Evolutionary conservation across 2,329 filamentous ascomycete species (phyloP), one percentile per base, ranked within the genome.

Genomic region (Aurifilum marmelostoma): DNA sequence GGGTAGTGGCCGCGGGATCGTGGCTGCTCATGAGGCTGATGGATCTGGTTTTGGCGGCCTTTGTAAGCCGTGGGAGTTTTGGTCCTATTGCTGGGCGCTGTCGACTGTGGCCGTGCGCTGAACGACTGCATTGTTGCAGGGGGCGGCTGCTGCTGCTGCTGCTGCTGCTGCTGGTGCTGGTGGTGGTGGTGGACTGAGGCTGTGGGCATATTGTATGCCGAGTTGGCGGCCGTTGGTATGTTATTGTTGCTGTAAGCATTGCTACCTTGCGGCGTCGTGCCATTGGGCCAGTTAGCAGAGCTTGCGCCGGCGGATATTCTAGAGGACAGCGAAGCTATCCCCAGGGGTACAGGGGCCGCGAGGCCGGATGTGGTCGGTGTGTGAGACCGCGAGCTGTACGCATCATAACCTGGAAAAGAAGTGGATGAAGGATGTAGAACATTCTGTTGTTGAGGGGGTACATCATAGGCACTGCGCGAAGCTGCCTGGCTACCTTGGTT

Each of bases 401-500:
- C 70, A 66, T 75, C 73, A 59, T 76, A 76, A 8, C 71, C 71
- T 5, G 75, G 50, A 37, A 76, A 75, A 1, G 75, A 73, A 34
- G 69, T 64, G 21, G 73, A 59, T 7, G 62, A 65, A 43, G 66
- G 69, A 5, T 43, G n/a, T 54, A 52, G 61, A 29, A 32, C 70
- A 54, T 43, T 72, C 34, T 74, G 75, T n/a, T 76, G 78, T n/a
- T 76, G 78, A n/a, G 76, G 71, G 66, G 78, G 77, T 12, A 80
- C 77, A 61, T 83, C 74, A 62, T 76, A 76, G 1, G 70, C 69
- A 27, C 73, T 66, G 2, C 67, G 67, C 72, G 71, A 79, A 75
- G 9, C 74, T 8, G 75, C 62, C 62, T 72, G 50, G 32, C 72
- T 69, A 12, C 71, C 14, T 39, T 70, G 71, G 6, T 69, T 66